Evolutionary conservation across 169 alveolate species (phyloP), one percentile per base, ranked within the genome.

Genomic region (Eimeria acervulina): DNA sequence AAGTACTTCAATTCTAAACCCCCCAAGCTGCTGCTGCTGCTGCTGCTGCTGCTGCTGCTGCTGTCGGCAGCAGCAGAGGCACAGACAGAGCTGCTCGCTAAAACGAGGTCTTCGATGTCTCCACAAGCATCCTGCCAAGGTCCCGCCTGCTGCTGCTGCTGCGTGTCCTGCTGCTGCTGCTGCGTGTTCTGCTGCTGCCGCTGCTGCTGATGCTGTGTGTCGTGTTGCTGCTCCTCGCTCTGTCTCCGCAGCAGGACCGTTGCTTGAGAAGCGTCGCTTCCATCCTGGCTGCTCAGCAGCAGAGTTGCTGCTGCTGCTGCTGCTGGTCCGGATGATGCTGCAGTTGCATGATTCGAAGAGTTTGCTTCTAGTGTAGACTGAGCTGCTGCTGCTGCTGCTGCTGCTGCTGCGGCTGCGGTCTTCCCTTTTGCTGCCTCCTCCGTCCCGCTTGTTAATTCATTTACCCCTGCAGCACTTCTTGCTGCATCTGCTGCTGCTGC

Each of bases 271-370:
- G 90, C 19, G 26, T 51, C 52, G 44, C 90, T 81, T n/a, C 90
- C 72, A 81, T 42, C 72, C 47, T 51, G 72, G 28, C 72, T 51
- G 51, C 74, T 47, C 38, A 28, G 52, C 42, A 15, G 33, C 13
- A n/a, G 72, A n/a, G 66, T 72, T 51, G 90, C 72, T 81, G 90
- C 74, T 51, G 90, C 70, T 51, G 72, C 90, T 44, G 90, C 72
- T 19, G 90, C 31, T 81, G 66, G 47, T 81, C 44, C 90, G 1
- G 90, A 70, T 44, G 90, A 4, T 51, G 74, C 31, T 44, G 74
- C n/a, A 12, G 88, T 21, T 42, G 88, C 88, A 13, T 4, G 47
- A 13, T 42, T 44, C 28, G 85, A 5, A 5, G 85, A 5, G 5
- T 4, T 15, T 74, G 85, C 51, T 74, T 42, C 85, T 21, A 15